Evolutionary conservation across 139 green algal species (phyloP).

Genomic region (Chlorella ohadii): DNA sequence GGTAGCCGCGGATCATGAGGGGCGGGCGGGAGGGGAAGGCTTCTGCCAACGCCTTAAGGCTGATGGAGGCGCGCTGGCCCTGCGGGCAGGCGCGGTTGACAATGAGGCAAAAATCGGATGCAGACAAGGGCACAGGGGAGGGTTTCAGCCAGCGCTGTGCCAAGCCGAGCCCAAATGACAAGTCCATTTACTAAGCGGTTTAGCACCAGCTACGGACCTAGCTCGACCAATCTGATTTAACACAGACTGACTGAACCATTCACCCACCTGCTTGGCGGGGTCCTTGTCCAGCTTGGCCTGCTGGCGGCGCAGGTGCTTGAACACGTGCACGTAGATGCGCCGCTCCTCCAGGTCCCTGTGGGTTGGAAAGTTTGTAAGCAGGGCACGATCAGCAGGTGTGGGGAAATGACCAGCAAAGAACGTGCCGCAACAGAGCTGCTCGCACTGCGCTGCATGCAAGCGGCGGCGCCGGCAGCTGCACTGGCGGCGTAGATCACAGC

Average conservation of each 20-base stretch:
- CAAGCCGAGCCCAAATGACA: background rate
- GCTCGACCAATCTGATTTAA: background rate
- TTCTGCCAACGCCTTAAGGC: conserved; percentile 42
- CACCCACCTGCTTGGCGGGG: background rate
- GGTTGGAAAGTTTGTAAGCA: too few species aligned
- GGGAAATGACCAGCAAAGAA: too few species aligned
- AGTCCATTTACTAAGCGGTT: too few species aligned
- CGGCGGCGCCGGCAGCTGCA: too few species aligned
- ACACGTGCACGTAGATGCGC: conserved; percentile 51
- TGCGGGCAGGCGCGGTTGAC: background rate
- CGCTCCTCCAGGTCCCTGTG: conserved; percentile 47
- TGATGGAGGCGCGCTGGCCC: conserved; percentile 18
- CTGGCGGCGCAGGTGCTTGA: conserved; percentile 37
- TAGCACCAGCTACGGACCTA: background rate
- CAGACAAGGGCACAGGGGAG: background rate
- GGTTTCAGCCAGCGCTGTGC: background rate
- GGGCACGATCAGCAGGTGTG: too few species aligned
- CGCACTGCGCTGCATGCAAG: too few species aligned
- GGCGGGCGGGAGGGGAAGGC: conserved; percentile 45
- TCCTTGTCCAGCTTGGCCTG: conserved; percentile 38
- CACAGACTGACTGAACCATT: too few species aligned
- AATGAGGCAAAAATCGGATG: background rate
- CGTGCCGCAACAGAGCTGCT: too few species aligned
- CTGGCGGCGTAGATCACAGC: background rate
- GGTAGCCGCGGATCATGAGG: conserved; percentile 45